Conservation (phyloP, 2,329 filamentous ascomycete species). For the Orbilia brochopaga region DNA sequence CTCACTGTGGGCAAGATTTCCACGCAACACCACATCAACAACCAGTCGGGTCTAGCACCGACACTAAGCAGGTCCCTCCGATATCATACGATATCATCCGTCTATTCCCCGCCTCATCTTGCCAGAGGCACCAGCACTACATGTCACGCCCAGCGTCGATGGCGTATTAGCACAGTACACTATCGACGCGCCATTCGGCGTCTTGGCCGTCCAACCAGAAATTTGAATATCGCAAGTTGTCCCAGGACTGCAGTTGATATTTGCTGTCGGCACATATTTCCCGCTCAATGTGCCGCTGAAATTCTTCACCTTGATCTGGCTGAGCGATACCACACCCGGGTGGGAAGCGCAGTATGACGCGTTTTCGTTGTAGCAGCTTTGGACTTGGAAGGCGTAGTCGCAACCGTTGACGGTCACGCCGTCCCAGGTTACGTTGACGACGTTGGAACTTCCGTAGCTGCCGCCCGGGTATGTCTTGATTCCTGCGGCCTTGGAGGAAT, state of each 20-base stretch:
- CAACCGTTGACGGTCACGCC: constrained; percentile 58
- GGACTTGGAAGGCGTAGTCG: constrained; percentile 61
- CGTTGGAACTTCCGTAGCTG: constrained; percentile 57
- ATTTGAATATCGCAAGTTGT: constrained; percentile 59
- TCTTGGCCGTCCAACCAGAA: constrained; percentile 56
- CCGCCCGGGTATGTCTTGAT: constrained; percentile 62
- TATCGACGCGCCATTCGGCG: constrained; percentile 56
- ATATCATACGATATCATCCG: no score
- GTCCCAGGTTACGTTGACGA: constrained; percentile 60
- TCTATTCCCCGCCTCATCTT: constrained; percentile 29
- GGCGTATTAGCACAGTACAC: constrained; percentile 58
- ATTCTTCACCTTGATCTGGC: constrained; percentile 57
- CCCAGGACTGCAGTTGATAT: constrained; percentile 58
- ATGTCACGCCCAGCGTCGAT: constrained; percentile 56
- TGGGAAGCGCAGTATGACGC: constrained; percentile 57
- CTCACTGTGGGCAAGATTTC: no score
- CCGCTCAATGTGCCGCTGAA: constrained; percentile 59
- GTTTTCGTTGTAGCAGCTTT: constrained; percentile 60
- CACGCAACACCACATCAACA: no score
- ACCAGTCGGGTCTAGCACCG: no score
- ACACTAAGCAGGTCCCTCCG: no score
- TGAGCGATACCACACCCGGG: constrained; percentile 57
- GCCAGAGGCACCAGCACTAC: constrained; percentile 57
- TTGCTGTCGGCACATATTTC: constrained; percentile 58
- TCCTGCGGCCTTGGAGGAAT: constrained; percentile 60